Conservation (phyloP, 2,329 filamentous ascomycete species). For the Alternaria consortialis region DNA sequence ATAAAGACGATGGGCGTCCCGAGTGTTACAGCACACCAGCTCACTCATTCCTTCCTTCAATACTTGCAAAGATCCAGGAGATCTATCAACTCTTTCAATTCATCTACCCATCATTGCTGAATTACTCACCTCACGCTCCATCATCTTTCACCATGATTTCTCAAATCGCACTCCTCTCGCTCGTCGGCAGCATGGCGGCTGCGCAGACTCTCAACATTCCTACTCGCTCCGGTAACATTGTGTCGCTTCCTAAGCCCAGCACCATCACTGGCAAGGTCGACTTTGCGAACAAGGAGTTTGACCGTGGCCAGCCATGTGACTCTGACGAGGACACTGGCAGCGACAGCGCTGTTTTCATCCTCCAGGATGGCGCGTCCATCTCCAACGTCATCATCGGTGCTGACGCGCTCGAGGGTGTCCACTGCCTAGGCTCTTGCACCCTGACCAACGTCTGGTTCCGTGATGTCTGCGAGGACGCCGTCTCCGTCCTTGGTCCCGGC, state of each 20-base stretch:
- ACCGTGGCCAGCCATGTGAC: conserved; percentile 33
- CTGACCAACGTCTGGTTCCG: conserved; percentile 47
- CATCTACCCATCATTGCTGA: neutral
- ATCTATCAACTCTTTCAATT: neutral
- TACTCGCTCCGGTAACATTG: conserved; percentile 38
- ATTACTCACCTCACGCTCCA: neutral
- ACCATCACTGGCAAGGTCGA: conserved; percentile 32
- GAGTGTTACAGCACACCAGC: neutral
- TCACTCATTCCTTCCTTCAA: conserved; percentile 5
- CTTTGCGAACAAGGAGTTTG: conserved; percentile 33
- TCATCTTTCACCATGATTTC: conserved; percentile 27
- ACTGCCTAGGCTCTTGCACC: conserved; percentile 60
- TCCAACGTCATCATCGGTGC: conserved; percentile 64
- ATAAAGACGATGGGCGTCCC: conserved; percentile 7
- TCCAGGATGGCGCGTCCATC: conserved; percentile 59
- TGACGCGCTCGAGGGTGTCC: conserved; percentile 61
- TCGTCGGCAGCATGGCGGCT: conserved; percentile 36
- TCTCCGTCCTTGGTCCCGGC: conserved; percentile 39
- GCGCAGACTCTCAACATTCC: conserved; percentile 48
- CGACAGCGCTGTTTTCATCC: conserved; percentile 60
- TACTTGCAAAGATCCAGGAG: conserved; percentile 5
- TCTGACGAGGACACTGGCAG: conserved; percentile 36
- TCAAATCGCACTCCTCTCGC: conserved; percentile 29
- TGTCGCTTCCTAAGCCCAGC: conserved; percentile 38
- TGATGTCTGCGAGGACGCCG: conserved; percentile 47